Evolutionary conservation across 2,329 filamentous ascomycete genomes (phyloP).

Genomic region (Celoporthe dispersa): DNA sequence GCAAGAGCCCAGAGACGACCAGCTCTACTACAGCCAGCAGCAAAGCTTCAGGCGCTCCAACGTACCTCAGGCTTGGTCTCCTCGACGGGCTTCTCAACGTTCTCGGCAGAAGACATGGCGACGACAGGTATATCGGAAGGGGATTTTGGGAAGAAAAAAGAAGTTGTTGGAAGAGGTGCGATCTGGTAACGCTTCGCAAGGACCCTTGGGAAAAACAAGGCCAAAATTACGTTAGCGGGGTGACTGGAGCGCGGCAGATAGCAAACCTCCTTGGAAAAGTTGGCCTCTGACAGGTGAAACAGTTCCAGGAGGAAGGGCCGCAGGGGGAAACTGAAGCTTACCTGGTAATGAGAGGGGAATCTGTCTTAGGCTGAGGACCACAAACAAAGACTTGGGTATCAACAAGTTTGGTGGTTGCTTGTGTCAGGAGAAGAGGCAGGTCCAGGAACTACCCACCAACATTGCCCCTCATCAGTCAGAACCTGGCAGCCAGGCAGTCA

Average conservation of each 20-base stretch:
- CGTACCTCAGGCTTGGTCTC: constrained; percentile 37
- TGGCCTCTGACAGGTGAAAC: neutral
- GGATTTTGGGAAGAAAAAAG: constrained; percentile 2
- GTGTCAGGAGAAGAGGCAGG: constrained; percentile 17
- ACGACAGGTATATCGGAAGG: constrained; percentile 6
- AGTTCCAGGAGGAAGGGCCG: neutral
- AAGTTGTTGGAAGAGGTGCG: constrained; percentile 14
- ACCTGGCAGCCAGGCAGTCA: constrained; percentile 27
- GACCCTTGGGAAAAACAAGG: constrained; percentile 27
- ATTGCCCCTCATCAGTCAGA: constrained; percentile 30
- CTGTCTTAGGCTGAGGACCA: neutral
- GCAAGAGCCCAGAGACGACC: neutral
- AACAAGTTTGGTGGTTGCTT: constrained; percentile 15
- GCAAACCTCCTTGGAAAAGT: neutral
- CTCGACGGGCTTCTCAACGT: constrained; percentile 40
- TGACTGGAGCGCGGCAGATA: constrained; percentile 12
- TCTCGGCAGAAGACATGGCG: constrained; percentile 42
- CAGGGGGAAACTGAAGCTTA: neutral
- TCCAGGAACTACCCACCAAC: constrained; percentile 19
- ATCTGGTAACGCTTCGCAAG: constrained; percentile 16
- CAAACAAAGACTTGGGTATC: constrained; percentile 15
- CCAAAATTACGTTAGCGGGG: constrained; percentile 25
- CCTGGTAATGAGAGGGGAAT: constrained; percentile 12
- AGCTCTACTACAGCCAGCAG: neutral
- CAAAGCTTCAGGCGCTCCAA: neutral